These are phyloP conservation scores for Eucalyptus decipiens DNA, from an alignment of 345 rosid species.

Conservation along the genomic window DNA sequence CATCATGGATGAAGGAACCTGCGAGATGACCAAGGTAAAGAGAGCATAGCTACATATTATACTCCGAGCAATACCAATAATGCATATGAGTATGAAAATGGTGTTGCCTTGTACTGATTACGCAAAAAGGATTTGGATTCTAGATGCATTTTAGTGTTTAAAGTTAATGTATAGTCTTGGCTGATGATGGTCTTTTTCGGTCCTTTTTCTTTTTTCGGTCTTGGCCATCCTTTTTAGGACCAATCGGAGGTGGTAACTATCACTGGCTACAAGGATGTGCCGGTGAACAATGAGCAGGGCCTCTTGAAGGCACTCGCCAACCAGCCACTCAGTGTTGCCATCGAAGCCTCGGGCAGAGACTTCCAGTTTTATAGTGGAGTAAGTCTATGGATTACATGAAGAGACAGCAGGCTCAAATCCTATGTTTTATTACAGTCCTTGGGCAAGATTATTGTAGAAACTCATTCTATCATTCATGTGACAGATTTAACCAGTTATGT, in stretches of 20 bases:
- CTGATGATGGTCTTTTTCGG: not conserved
- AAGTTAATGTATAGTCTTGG: not conserved
- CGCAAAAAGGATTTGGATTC: not conserved
- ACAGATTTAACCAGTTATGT: not conserved
- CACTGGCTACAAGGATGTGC: slow-evolving; percentile 42
- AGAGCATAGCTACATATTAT: not conserved
- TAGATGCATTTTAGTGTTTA: not conserved
- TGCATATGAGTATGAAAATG: not conserved
- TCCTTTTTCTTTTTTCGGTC: not conserved
- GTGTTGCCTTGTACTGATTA: not conserved
- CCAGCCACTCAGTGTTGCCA: slow-evolving; percentile 49
- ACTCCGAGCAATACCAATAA: not conserved
- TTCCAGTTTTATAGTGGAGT: slow-evolving; percentile 60
- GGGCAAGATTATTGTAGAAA: not conserved
- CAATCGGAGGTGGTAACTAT: slow-evolving; percentile 27
- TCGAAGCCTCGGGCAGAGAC: slow-evolving; percentile 48
- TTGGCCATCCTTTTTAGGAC: slow-evolving; percentile 3
- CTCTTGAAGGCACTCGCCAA: slow-evolving; percentile 43
- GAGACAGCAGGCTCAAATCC: not conserved
- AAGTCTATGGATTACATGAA: not conserved
- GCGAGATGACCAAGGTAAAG: slow-evolving; percentile 27
- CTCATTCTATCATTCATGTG: not conserved
- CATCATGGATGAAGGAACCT: slow-evolving; percentile 53
- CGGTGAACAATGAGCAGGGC: slow-evolving; percentile 24
- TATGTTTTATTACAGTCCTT: not conserved